Evolutionary conservation across 345 rosid species (phyloP).

Genomic region (Ceriops decandra): DNA sequence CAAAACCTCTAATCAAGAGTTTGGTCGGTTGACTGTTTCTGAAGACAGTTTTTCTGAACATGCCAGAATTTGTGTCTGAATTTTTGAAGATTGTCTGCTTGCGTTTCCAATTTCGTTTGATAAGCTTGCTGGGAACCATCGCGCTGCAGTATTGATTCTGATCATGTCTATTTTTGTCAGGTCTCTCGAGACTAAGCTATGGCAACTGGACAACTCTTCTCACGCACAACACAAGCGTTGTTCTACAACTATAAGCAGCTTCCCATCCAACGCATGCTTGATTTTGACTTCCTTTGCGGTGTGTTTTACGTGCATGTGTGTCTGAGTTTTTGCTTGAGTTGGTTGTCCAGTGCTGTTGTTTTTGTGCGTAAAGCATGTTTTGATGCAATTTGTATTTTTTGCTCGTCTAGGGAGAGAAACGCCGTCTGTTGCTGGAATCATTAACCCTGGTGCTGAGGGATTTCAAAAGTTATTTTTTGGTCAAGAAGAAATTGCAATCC

Average conservation of each 20-base stretch:
- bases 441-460: slow-evolving; percentile 92
- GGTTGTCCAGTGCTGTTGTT: background rate
- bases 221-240: slow-evolving; percentile 76
- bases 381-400: background rate
- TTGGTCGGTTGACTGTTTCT: no score
- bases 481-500: slow-evolving; percentile 97
- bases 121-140: no score
- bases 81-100: no score
- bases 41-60: no score
- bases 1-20: no score
- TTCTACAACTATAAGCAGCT: slow-evolving; percentile 96
- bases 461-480: slow-evolving; percentile 98
- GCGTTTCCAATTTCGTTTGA: no score
- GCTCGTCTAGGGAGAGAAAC: slow-evolving; percentile 69
- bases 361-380: no score
- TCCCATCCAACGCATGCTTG: slow-evolving; percentile 98
- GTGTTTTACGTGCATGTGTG: slow-evolving; percentile 9
- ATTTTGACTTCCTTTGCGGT: slow-evolving; percentile 99
- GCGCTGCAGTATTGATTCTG: background rate
- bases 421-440: slow-evolving; percentile 95
- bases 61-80: no score
- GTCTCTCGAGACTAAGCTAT: slow-evolving; percentile 38
- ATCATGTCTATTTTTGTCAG: slow-evolving; percentile 30
- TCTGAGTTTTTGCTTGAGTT: slow-evolving; percentile 5
- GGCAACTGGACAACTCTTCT: slow-evolving; percentile 96